These are phyloP conservation scores for Chlorella sp. DNA, from an alignment of 139 green algal genomes.

Conservation along the genomic window DNA sequence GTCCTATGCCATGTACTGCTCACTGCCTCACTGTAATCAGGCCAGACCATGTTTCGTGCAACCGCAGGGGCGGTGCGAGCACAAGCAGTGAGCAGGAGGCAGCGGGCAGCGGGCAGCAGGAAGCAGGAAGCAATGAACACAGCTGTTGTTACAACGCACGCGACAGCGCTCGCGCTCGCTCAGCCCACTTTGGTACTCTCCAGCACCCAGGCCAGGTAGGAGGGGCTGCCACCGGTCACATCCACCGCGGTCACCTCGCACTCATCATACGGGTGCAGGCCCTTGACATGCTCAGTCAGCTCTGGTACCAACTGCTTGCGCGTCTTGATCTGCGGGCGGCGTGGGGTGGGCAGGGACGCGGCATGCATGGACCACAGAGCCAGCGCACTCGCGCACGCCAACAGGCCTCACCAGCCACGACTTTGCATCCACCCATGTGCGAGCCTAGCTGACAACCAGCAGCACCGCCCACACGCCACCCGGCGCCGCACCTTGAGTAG, in stretches of 20 bases:
- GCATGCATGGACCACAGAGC: too few relatives aligned
- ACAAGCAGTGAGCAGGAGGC: not conserved
- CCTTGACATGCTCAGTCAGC: conserved; percentile 58
- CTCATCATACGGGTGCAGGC: conserved; percentile 81
- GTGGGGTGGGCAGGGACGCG: too few relatives aligned
- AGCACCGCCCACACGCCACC: too few relatives aligned
- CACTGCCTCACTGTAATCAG: not conserved
- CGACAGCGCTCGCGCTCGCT: too few relatives aligned
- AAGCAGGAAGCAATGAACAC: too few relatives aligned
- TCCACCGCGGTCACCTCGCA: conserved; percentile 74
- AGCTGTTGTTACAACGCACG: too few relatives aligned
- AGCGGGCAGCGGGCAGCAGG: not conserved
- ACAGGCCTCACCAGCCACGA: too few relatives aligned
- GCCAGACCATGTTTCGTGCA: not conserved
- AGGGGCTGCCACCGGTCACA: conserved; percentile 64
- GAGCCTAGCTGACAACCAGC: too few relatives aligned
- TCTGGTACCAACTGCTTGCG: conserved; percentile 43
- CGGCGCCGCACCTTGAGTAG: conserved; percentile 61
- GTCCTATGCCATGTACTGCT: not conserved
- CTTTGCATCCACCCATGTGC: too few relatives aligned
- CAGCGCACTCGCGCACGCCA: too few relatives aligned
- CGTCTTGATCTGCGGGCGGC: conserved; percentile 69
- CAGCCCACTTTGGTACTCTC: conserved; percentile 50
- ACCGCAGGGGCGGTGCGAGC: too few relatives aligned
- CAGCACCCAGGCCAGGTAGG: conserved; percentile 78